Evolutionary conservation across 2,329 filamentous ascomycete species (phyloP), one percentile per base, ranked within the genome.

Genomic region (Penicillium rolfsii): DNA sequence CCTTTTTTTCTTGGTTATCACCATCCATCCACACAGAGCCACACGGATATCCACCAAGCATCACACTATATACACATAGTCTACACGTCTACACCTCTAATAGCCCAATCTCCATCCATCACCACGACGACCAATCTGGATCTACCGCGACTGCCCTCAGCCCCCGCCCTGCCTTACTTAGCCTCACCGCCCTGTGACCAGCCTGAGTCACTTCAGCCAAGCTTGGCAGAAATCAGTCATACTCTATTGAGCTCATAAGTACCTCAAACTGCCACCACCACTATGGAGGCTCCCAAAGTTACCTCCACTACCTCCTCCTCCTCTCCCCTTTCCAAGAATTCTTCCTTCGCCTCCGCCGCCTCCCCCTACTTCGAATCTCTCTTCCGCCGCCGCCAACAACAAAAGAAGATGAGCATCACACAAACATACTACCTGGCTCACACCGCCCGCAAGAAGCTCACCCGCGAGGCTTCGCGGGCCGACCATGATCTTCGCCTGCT

Each of bases 371-470:
- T 79, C 38, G 71, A 81, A 54, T 78, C 81, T 67, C 66, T 75
- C 62, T 56, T 66, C 43, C 70, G 74, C 40, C 69, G 71, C 22
- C 74, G 71, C 33, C 80, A 82, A 77, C 84, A 90, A 82, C 84
- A 90, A 82, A 91, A 93, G 80, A 93, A 90, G 82, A 98, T 98
- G 95, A 96, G 91, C 77, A 90, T 98, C 82, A 96, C 94, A 30
- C 93, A 97, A 82, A 98, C 94, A 64, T 99, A 98, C 89, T 97
- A 92, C 83, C 90, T 98, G 73, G 95, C 95, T 77, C 93, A 97
- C 85, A 94, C 93, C 80, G 95, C 95, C 76, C 89, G 95, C 78
- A 90, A 89, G 72, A 99, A 99, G 92, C 93, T 99, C 75, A 93
- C 93, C 68, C 87, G 85, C 67, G 94, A 98, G 83, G 95, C 95